Percentiles rank a stretch among this genome's conserved stretches.
These are phyloP conservation scores for Lactifluus pinguis DNA, from an alignment of 768 basidiomycete species.

Conservation along the genomic window DNA sequence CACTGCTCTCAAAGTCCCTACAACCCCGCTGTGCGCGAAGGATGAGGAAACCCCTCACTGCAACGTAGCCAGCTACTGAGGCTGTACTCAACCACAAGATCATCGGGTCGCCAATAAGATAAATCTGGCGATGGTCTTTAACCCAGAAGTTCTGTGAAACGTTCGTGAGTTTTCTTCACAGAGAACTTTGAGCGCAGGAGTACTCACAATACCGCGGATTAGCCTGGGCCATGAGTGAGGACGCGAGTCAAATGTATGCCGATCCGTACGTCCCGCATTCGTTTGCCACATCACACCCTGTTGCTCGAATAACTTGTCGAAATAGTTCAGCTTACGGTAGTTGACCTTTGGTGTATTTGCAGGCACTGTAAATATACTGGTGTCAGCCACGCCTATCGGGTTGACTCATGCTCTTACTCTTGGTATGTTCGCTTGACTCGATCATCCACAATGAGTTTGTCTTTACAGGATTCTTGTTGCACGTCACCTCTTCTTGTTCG, in stretches of 20 bases:
- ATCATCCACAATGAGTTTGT: constrained; percentile 91
- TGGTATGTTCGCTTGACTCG: constrained; percentile 74
- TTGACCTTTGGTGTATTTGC: constrained; percentile 72
- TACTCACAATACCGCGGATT: constrained; percentile 82
- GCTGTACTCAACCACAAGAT: constrained; percentile 85
- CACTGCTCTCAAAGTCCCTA: constrained; percentile 88
- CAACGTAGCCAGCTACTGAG: constrained; percentile 57
- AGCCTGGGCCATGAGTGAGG: constrained; percentile 88
- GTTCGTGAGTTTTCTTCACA: not conserved
- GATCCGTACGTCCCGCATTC: constrained; percentile 90
- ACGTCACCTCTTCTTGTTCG: constrained; percentile 98
- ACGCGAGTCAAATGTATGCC: constrained; percentile 93
- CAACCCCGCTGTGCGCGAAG: constrained; percentile 87
- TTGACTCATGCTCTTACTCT: constrained; percentile 42
- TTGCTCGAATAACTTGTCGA: constrained; percentile 84
- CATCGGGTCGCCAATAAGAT: constrained; percentile 89
- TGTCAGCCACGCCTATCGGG: not conserved
- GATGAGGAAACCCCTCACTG: constrained; percentile 68
- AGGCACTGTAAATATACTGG: constrained; percentile 44
- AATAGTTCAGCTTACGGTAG: constrained; percentile 82
- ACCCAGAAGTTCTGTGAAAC: constrained; percentile 88
- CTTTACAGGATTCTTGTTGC: constrained; percentile 92
- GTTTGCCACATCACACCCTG: constrained; percentile 96
- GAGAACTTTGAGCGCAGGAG: not conserved
- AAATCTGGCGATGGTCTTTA: constrained; percentile 91